Percentiles rank a stretch among this genome's conserved stretches.
Conservation (phyloP, 176 grass and related monocot genomes). For the bread wheat (Triticum aestivum) region DNA sequence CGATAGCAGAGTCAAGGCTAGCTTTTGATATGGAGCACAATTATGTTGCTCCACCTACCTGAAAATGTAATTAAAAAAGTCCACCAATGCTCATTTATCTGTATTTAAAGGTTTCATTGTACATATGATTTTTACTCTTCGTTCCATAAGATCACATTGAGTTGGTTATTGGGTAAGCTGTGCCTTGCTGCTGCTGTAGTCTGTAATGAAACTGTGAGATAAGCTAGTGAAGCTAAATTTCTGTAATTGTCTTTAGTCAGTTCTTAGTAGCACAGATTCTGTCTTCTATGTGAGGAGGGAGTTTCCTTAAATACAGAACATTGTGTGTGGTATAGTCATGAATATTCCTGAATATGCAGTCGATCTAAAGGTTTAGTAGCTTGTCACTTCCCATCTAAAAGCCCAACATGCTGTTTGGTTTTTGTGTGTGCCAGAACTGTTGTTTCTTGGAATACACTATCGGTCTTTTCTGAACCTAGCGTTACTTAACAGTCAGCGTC, state of each 20-base stretch:
- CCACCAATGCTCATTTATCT: background rate
- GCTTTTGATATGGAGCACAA: background rate
- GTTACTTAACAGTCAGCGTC: background rate
- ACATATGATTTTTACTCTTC: constrained; percentile 1
- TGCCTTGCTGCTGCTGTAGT: background rate
- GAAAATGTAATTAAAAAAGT: background rate
- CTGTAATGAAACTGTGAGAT: background rate
- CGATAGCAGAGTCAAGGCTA: background rate
- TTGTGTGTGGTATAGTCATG: background rate
- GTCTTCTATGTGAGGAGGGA: background rate
- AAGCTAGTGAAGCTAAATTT: background rate
- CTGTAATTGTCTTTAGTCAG: background rate
- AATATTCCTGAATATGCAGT: background rate
- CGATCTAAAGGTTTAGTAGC: background rate
- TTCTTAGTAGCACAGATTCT: background rate
- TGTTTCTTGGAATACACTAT: background rate
- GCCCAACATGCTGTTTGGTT: background rate
- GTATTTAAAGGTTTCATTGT: background rate
- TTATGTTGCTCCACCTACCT: background rate
- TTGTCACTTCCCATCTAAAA: background rate
- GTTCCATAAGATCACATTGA: background rate
- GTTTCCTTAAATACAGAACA: background rate
- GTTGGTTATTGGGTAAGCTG: background rate
- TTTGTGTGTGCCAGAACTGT: background rate
- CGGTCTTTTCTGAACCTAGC: background rate